Conservation (phyloP, 1,284 basidiomycete genomes). For the Pascua guehoae region DNA sequence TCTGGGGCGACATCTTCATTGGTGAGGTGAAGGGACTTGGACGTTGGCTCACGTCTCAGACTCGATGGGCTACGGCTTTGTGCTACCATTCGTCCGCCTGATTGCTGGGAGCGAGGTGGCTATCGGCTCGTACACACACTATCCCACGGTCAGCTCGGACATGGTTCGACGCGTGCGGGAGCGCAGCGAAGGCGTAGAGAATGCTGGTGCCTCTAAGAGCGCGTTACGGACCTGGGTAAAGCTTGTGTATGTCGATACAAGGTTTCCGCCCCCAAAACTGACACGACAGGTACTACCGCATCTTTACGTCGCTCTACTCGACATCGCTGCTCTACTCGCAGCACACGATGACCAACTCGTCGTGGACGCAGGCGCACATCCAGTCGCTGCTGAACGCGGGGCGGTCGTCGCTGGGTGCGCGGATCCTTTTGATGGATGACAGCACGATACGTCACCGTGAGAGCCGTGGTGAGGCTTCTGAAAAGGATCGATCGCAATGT, state of each 20-base stretch:
- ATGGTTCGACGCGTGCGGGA: constrained; percentile 81
- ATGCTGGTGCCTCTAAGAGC: constrained; percentile 64
- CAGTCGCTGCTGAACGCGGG: constrained; percentile 59
- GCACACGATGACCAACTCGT: constrained; percentile 82
- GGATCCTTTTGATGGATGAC: constrained; percentile 38
- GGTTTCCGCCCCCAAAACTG: background rate
- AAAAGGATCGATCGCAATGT: constrained; percentile 23
- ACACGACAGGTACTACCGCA: constrained; percentile 70
- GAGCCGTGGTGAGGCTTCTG: constrained; percentile 18
- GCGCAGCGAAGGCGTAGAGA: constrained; percentile 62
- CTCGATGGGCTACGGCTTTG: constrained; percentile 97
- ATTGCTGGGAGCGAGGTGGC: constrained; percentile 59
- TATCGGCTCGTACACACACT: constrained; percentile 90
- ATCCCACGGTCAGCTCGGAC: constrained; percentile 90
- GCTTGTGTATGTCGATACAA: constrained; percentile 59
- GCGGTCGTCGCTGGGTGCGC: constrained; percentile 23
- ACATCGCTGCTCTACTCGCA: constrained; percentile 68
- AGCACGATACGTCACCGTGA: constrained; percentile 2
- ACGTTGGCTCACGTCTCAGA: constrained; percentile 55
- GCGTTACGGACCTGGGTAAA: constrained; percentile 63
- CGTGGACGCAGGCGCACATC: constrained; percentile 88
- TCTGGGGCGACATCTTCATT: constrained; percentile 72
- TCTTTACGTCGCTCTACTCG: constrained; percentile 81
- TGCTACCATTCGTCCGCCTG: constrained; percentile 70
- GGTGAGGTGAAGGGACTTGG: constrained; percentile 54